Base-by-base conservation (phyloP, 202 grass and related monocot genomes). In the Zizania palustris region DNA sequence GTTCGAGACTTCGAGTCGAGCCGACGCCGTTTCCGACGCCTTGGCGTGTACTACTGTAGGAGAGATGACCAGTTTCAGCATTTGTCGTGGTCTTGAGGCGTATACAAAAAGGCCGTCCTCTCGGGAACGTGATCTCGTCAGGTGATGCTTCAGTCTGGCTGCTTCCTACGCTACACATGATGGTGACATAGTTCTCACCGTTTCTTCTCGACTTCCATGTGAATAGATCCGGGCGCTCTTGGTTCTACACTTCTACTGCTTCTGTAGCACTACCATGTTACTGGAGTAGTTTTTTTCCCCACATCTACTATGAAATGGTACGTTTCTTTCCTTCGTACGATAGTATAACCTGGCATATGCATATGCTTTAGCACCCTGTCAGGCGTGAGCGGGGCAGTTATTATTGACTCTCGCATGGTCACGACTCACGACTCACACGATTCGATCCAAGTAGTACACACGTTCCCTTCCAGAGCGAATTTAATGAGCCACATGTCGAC, bases 41-140 rank as follows among this genome's bases (percentile, higher is more conserved):
- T 65, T 71, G 84, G 78, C 84, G 34, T 76, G 5, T 50, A 5
- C 14, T n/a, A n/a, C n/a, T n/a, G n/a, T n/a, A n/a, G n/a, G 39
- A 12, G 45, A 42, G 45, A 10, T 1, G 35, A 3, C 35, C 46
- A 33, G 35, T 65, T 81, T 79, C 60, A 28, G 28, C 28, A 28
- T 71, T 77, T 77, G 38, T 44, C 21, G 14, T 9, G 53, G 20
- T 14, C 55, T 16, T n/a, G 44, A 19, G 63, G 28, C 28, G 2
- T 28, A 1, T 28, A 28, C 28, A 28, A 28, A 28, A 2, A 1
- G 28, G 5, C 15, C 15, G 49, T 51, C 49, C 7, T 20, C 51
- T 55, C 51, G 51, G 19, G 51, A 55, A 19, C 51, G 51, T 55
- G 51, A 55, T 55, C 51, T 18, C 50, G n/a, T 54, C 50, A 19